phyloP scores from a whole-genome alignment of 176 grass and related monocot genomes.

The Bonia amplexicaulis region DNA sequence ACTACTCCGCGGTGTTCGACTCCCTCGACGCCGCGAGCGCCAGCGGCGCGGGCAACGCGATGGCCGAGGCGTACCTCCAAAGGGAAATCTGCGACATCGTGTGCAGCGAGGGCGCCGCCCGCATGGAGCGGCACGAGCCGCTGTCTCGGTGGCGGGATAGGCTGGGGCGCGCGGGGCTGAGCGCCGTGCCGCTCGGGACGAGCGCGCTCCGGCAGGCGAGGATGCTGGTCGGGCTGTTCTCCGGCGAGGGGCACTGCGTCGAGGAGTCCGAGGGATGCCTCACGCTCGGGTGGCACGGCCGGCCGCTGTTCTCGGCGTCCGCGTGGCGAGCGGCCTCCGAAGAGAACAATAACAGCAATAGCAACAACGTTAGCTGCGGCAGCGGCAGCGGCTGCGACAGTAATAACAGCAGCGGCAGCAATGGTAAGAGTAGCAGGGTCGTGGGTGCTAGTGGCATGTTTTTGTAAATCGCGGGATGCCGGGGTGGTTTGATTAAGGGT shows the following conservation, averaged over 20 bases:
- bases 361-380: slow-evolving; percentile 31
- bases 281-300: slow-evolving; percentile 83
- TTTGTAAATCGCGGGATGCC: not conserved
- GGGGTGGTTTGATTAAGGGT: not conserved
- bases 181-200: slow-evolving; percentile 64
- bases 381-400: slow-evolving; percentile 31
- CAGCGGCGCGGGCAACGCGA: slow-evolving; percentile 35
- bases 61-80: slow-evolving; percentile 72
- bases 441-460: not conserved
- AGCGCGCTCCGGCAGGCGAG: slow-evolving; percentile 84
- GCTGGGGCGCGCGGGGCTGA: slow-evolving; percentile 40
- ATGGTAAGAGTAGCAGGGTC: slow-evolving; percentile 1
- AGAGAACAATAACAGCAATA: slow-evolving; percentile 15
- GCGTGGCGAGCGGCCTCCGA: slow-evolving; percentile 55
- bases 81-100: slow-evolving; percentile 86
- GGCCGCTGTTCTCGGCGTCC: slow-evolving; percentile 81
- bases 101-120: slow-evolving; percentile 50
- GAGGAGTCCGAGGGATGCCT: slow-evolving; percentile 81
- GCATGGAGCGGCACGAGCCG: slow-evolving; percentile 93
- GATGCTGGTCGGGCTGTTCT: slow-evolving; percentile 85
- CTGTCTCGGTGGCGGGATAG: slow-evolving; percentile 58
- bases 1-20: slow-evolving; percentile 95
- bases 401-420: slow-evolving; percentile 41
- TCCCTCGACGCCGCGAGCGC: slow-evolving; percentile 51
- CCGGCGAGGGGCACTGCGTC: slow-evolving; percentile 83